phyloP scores from a whole-genome alignment of 2,329 filamentous ascomycete species.

The Purpureocillium lavendulum region DNA sequence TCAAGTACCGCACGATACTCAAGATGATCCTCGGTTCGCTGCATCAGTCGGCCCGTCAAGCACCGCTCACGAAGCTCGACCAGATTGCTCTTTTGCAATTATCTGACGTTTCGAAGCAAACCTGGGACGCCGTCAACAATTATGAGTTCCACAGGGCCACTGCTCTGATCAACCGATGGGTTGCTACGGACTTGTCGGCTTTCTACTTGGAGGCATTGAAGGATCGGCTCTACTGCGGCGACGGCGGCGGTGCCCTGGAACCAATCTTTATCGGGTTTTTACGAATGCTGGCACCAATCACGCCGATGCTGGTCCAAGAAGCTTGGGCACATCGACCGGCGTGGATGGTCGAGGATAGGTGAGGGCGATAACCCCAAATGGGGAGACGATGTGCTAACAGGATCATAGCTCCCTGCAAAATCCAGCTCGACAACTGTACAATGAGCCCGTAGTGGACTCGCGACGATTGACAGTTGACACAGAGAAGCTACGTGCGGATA shows the following conservation, averaged over 20 bases:
- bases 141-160: slow-evolving; percentile 80
- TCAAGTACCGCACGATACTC: slow-evolving; percentile 83
- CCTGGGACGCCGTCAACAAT: slow-evolving; percentile 55
- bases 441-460: slow-evolving; percentile 31
- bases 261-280: slow-evolving; percentile 65
- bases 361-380: slow-evolving; percentile 15
- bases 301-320: slow-evolving; percentile 79
- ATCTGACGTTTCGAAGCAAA: slow-evolving; percentile 52
- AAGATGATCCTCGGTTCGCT: slow-evolving; percentile 83
- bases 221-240: slow-evolving; percentile 82
- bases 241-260: slow-evolving; percentile 54
- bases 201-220: slow-evolving; percentile 94
- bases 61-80: slow-evolving; percentile 53
- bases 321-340: slow-evolving; percentile 71
- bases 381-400: slow-evolving; percentile 7
- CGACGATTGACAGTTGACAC: slow-evolving; percentile 29
- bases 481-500: slow-evolving; percentile 28
- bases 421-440: slow-evolving; percentile 41
- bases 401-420: slow-evolving; percentile 17
- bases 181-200: slow-evolving; percentile 74
- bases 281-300: slow-evolving; percentile 72
- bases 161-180: slow-evolving; percentile 68
- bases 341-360: slow-evolving; percentile 46
- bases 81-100: slow-evolving; percentile 73
- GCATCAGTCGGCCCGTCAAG: slow-evolving; percentile 40